Evolutionary conservation across 768 basidiomycete genomes (phyloP).

Genomic region (Mycena vulgaris): DNA sequence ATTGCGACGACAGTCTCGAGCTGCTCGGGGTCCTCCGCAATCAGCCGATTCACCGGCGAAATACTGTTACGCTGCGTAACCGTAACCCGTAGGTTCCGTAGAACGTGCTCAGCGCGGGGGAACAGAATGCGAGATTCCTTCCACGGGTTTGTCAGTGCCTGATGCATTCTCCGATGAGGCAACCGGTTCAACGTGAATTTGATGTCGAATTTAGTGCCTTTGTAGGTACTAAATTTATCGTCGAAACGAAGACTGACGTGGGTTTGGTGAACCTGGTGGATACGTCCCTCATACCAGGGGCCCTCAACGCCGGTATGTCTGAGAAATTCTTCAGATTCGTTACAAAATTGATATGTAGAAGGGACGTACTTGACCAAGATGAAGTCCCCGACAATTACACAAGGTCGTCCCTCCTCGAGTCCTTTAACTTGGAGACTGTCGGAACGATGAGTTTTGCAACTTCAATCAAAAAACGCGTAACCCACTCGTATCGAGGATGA

Average conservation of each 20-base stretch:
- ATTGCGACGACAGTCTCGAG: slow-evolving; percentile 67
- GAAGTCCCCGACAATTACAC: slow-evolving; percentile 68
- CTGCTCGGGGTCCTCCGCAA: slow-evolving; percentile 64
- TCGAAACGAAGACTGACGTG: slow-evolving; percentile 65
- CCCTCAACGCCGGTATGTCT: slow-evolving; percentile 41
- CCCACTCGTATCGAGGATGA: slow-evolving; percentile 62
- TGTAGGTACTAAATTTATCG: slow-evolving; percentile 58
- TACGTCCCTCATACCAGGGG: slow-evolving; percentile 60
- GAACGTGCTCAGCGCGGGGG: slow-evolving; percentile 52
- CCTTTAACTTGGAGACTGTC: slow-evolving; percentile 68
- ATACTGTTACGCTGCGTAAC: slow-evolving; percentile 40
- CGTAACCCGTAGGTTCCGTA: slow-evolving; percentile 38
- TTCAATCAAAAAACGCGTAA: background rate
- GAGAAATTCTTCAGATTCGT: slow-evolving; percentile 7
- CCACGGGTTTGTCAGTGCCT: slow-evolving; percentile 60
- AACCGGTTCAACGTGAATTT: slow-evolving; percentile 71
- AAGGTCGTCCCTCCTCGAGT: slow-evolving; percentile 71
- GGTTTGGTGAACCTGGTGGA: slow-evolving; percentile 61
- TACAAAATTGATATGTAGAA: background rate
- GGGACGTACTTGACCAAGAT: slow-evolving; percentile 53
- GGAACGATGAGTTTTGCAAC: background rate
- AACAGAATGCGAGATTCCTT: slow-evolving; percentile 62
- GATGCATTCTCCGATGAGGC: slow-evolving; percentile 69
- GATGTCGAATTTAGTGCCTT: slow-evolving; percentile 63
- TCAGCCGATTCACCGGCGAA: slow-evolving; percentile 47